Evolutionary conservation across 2,329 filamentous ascomycete genomes (phyloP).

Genomic region (Septoria linicola): DNA sequence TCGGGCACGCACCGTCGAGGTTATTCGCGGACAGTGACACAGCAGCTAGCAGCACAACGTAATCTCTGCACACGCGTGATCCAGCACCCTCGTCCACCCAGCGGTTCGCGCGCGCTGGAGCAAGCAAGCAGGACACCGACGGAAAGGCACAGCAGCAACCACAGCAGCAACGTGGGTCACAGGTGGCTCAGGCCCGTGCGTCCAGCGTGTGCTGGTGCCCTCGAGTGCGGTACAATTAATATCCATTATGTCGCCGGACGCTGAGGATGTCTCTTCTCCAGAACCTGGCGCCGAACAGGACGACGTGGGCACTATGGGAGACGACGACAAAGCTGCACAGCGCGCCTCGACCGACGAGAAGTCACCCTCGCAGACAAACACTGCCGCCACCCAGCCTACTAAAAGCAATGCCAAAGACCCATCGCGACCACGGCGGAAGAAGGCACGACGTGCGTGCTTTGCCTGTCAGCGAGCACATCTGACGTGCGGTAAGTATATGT

Average conservation of each 20-base stretch:
- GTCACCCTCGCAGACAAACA: slow-evolving; percentile 32
- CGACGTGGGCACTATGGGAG: slow-evolving; percentile 45
- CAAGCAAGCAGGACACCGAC: slow-evolving; percentile 10
- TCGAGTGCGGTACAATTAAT: slow-evolving; percentile 21
- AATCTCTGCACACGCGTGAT: slow-evolving; percentile 16
- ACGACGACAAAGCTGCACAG: slow-evolving; percentile 39
- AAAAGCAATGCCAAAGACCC: slow-evolving; percentile 74
- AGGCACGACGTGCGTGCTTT: slow-evolving; percentile 91
- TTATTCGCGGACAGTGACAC: slow-evolving; percentile 16
- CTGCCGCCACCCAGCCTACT: slow-evolving; percentile 34
- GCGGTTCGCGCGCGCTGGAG: slow-evolving; percentile 1
- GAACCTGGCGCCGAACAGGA: slow-evolving; percentile 46
- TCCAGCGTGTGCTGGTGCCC: slow-evolving; percentile 36
- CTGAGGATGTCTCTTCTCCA: slow-evolving; percentile 50
- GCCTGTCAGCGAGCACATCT: slow-evolving; percentile 96
- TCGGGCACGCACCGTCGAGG: slow-evolving; percentile 12
- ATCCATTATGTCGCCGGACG: slow-evolving; percentile 53
- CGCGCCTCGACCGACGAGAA: slow-evolving; percentile 41
- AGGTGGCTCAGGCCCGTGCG: slow-evolving; percentile 37
- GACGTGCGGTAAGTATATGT: slow-evolving; percentile 80
- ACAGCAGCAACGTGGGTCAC: slow-evolving; percentile 41
- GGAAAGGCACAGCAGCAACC: slow-evolving; percentile 33
- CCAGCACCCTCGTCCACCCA: slow-evolving; percentile 5
- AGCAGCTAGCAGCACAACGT: slow-evolving; percentile 5
- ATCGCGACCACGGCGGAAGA: slow-evolving; percentile 84